A percentile compares a stretch with the other conserved stretches of the same genome.
Evolutionary conservation across 176 grass and related monocot genomes (phyloP).

Genomic region (Raddia guianensis): DNA sequence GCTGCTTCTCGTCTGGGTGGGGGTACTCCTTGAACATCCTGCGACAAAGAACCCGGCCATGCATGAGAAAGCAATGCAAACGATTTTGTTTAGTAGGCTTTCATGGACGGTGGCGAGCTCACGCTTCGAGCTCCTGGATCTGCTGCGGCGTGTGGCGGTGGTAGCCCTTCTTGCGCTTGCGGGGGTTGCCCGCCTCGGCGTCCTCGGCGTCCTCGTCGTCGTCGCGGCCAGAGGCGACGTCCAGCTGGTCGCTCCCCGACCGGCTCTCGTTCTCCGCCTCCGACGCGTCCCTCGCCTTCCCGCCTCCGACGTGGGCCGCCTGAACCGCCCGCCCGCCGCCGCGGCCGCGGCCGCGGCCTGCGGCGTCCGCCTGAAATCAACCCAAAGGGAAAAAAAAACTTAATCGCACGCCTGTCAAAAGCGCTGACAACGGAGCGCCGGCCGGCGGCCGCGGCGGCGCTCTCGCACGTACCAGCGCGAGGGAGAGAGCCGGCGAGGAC

Average conservation of each 20-base stretch:
- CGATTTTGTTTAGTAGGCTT: not conserved
- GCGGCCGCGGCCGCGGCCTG: not conserved
- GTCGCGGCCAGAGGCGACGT: constrained; percentile 34
- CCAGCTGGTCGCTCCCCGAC: constrained; percentile 55
- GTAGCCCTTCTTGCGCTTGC: constrained; percentile 72
- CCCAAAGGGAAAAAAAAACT: not conserved
- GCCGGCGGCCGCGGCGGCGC: not conserved
- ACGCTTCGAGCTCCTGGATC: constrained; percentile 89
- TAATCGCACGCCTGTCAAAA: not conserved
- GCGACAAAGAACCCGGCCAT: not conserved
- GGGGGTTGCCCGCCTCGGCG: constrained; percentile 45
- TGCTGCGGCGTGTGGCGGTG: constrained; percentile 85
- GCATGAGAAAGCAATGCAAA: not conserved
- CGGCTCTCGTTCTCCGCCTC: constrained; percentile 59
- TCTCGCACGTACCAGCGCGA: constrained; percentile 49
- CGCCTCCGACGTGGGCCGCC: constrained; percentile 1
- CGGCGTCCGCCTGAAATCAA: constrained; percentile 32
- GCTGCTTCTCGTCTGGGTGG: constrained; percentile 80
- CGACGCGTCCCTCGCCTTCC: not conserved
- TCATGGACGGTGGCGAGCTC: not conserved
- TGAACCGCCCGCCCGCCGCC: not conserved
- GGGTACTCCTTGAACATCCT: constrained; percentile 81
- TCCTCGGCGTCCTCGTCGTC: constrained; percentile 23
- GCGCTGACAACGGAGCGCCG: not conserved
- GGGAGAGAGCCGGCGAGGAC: constrained; percentile 63